Conservation (phyloP, 1,284 basidiomycete species). For the Trichosporon asahii region DNA sequence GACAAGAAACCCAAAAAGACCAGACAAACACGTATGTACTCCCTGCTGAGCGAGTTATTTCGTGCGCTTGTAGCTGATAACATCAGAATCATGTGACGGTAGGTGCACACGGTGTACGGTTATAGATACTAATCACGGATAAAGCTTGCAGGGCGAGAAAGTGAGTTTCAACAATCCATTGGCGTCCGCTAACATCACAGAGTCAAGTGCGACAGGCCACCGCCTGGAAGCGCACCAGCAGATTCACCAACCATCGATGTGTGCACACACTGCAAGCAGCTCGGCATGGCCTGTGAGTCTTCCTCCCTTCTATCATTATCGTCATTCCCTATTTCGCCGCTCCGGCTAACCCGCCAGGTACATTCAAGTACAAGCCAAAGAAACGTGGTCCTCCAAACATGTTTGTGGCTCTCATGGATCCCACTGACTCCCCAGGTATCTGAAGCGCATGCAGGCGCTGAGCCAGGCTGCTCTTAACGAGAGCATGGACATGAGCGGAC, state of each 20-base stretch:
- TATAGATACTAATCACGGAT: slow-evolving; percentile 12
- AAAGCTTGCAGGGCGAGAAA: slow-evolving; percentile 47
- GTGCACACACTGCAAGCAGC: slow-evolving; percentile 65
- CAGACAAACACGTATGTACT: slow-evolving; percentile 45
- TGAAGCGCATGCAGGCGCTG: slow-evolving; percentile 28
- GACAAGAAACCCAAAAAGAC: slow-evolving; percentile 41
- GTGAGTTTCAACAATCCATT: slow-evolving; percentile 26
- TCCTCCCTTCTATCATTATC: background rate
- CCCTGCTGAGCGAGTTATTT: background rate
- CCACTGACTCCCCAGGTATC: slow-evolving; percentile 19
- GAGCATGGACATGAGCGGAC: background rate
- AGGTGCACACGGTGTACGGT: slow-evolving; percentile 20
- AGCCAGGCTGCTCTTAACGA: slow-evolving; percentile 14
- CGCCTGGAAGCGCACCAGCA: slow-evolving; percentile 28
- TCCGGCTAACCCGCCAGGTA: slow-evolving; percentile 46
- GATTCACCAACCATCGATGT: slow-evolving; percentile 29
- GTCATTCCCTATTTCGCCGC: background rate
- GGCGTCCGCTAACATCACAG: slow-evolving; percentile 24
- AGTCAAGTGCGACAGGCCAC: slow-evolving; percentile 48
- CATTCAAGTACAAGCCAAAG: slow-evolving; percentile 86
- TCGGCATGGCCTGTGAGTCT: slow-evolving; percentile 67
- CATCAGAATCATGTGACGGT: slow-evolving; percentile 46
- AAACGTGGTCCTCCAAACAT: slow-evolving; percentile 84
- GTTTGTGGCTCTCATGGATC: slow-evolving; percentile 55
- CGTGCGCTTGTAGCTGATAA: background rate